These are phyloP conservation scores for Penicillium sp. DNA, from an alignment of 2,329 filamentous ascomycete genomes.

Conservation along the genomic window DNA sequence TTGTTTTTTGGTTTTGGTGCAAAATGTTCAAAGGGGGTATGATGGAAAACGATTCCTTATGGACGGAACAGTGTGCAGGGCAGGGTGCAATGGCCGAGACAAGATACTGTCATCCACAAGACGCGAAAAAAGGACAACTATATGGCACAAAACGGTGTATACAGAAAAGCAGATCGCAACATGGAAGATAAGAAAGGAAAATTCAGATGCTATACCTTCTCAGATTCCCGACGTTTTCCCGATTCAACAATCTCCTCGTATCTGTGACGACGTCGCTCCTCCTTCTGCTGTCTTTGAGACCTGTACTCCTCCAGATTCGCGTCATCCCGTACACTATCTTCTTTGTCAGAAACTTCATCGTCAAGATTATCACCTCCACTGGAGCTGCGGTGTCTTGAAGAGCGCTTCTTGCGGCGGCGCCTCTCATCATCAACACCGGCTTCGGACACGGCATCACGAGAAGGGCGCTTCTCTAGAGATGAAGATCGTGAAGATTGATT, in stretches of 20 bases:
- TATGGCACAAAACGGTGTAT: conserved; percentile 37
- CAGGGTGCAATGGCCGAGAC: conserved; percentile 8
- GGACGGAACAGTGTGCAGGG: conserved; percentile 20
- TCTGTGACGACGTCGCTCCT: conserved; percentile 41
- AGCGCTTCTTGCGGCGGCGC: conserved; percentile 52
- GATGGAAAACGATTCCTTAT: conserved; percentile 13
- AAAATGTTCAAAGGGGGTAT: conserved; percentile 8
- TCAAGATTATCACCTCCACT: conserved; percentile 49
- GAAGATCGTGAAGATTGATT: conserved; percentile 27
- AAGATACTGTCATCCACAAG: conserved; percentile 17
- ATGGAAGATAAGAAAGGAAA: conserved; percentile 33
- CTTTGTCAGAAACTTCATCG: conserved; percentile 52
- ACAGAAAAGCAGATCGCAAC: conserved; percentile 25
- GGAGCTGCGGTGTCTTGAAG: conserved; percentile 42
- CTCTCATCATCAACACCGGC: conserved; percentile 44
- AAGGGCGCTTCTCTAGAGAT: conserved; percentile 33
- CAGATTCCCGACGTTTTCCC: conserved; percentile 36
- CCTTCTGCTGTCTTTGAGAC: conserved; percentile 39
- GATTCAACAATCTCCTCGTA: conserved; percentile 45
- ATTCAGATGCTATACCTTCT: conserved; percentile 46
- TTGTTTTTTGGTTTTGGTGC: conserved; percentile 26
- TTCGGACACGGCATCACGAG: conserved; percentile 44
- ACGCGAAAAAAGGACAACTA: conserved; percentile 30
- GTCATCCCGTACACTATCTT: conserved; percentile 48
- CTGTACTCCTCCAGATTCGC: conserved; percentile 38